These are phyloP conservation scores for Magnolia changhungtana DNA, from an alignment of 164 flowering plant genomes.

Conservation along the genomic window DNA sequence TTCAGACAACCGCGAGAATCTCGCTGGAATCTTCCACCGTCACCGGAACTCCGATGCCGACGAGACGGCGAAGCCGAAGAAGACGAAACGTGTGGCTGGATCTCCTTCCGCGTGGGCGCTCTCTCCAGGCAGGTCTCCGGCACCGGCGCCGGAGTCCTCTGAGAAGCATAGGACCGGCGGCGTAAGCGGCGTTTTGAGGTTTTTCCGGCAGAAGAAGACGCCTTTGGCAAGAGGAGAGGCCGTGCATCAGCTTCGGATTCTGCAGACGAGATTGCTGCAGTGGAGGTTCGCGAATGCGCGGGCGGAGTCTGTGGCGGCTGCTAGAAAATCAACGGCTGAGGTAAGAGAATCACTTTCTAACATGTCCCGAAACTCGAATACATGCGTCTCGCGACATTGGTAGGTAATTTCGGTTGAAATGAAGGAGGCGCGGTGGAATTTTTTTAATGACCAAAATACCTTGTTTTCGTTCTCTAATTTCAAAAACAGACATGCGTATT, in stretches of 20 bases:
- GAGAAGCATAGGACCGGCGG: conserved; percentile 16
- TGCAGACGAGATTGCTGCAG: conserved; percentile 53
- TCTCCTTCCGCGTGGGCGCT: conserved; percentile 82
- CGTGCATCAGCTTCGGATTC: conserved; percentile 38
- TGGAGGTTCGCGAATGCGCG: conserved; percentile 76
- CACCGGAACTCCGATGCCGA: neutral
- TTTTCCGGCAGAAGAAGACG: conserved; percentile 49
- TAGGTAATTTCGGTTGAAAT: neutral
- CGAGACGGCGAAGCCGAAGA: conserved; percentile 1
- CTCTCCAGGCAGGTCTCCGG: conserved; percentile 52
- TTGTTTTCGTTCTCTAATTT: neutral
- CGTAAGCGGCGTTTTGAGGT: conserved; percentile 51
- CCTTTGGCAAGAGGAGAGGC: conserved; percentile 34
- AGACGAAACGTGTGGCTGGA: conserved; percentile 18
- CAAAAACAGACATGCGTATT: neutral
- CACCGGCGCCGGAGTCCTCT: conserved; percentile 11
- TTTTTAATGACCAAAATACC: neutral
- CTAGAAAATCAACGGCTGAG: conserved; percentile 37
- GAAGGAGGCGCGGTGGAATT: neutral
- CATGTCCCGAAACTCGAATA: neutral
- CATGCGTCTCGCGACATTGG: neutral
- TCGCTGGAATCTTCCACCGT: conserved; percentile 8
- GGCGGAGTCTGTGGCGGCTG: conserved; percentile 37
- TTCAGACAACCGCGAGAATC: conserved; percentile 5
- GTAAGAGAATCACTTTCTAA: conserved; percentile 23